phyloP scores from a whole-genome alignment of 2,329 filamentous ascomycete genomes.

The Fusarium sambucinum region DNA sequence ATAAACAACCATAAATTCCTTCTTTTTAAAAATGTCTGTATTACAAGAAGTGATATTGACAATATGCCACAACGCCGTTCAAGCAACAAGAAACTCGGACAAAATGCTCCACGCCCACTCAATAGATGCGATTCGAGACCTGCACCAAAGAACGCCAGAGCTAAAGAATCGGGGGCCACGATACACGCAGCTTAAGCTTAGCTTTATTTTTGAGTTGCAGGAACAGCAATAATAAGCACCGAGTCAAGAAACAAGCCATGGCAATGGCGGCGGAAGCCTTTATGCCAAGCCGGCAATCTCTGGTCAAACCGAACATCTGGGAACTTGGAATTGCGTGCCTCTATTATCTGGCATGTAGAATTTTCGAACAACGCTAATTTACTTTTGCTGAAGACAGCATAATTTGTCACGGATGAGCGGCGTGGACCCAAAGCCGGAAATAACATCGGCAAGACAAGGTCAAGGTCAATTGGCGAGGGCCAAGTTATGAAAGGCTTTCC shows the following conservation, averaged over 20 bases:
- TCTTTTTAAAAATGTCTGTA: background rate
- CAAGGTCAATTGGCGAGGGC: background rate
- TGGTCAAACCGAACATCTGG: conserved; percentile 32
- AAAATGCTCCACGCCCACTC: conserved; percentile 11
- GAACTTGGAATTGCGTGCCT: background rate
- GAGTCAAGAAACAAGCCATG: background rate
- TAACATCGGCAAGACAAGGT: conserved; percentile 16
- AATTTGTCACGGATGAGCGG: conserved; percentile 1
- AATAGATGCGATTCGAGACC: conserved; percentile 15
- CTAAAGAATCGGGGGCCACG: conserved; percentile 22
- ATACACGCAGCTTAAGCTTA: conserved; percentile 2
- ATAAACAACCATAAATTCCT: background rate
- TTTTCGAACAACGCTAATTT: conserved; percentile 6
- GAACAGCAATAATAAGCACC: conserved; percentile 20
- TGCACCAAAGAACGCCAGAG: conserved; percentile 9
- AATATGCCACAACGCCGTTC: background rate
- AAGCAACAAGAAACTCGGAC: background rate
- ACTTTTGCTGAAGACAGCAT: conserved; percentile 8
- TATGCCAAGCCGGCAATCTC: conserved; percentile 36
- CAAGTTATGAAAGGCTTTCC: background rate
- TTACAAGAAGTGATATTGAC: background rate
- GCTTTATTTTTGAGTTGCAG: conserved; percentile 18
- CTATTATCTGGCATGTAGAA: conserved; percentile 14
- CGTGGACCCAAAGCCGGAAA: conserved; percentile 19
- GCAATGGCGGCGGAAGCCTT: conserved; percentile 17